phyloP scores from a whole-genome alignment of 1,139 yeast species.

The Candida buenavistaensis region DNA sequence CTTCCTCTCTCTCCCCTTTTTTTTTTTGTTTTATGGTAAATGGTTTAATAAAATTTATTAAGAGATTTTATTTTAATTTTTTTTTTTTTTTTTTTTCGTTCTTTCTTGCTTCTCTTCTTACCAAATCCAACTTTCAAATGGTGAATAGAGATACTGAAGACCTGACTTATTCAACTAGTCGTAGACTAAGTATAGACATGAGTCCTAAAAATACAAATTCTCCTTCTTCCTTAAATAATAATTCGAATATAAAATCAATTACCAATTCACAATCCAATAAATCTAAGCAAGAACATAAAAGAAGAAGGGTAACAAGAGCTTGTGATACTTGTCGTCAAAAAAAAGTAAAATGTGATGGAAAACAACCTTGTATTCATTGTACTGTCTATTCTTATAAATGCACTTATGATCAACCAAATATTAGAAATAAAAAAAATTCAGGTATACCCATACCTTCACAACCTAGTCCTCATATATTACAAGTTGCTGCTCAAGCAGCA shows the following conservation, averaged over 20 bases:
- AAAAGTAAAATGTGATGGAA: conserved; percentile 87
- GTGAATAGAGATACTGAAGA: no score
- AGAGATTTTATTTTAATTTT: no score
- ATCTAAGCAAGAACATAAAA: conserved; percentile 38
- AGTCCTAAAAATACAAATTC: no score
- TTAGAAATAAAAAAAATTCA: conserved; percentile 47
- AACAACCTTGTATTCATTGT: conserved; percentile 84
- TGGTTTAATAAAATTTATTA: no score
- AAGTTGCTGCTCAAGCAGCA: conserved; percentile 16
- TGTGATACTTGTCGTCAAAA: conserved; percentile 79
- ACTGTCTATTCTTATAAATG: conserved; percentile 82
- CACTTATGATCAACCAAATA: conserved; percentile 72
- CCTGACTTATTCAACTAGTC: no score
- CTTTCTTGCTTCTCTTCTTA: no score
- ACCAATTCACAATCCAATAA: not conserved
- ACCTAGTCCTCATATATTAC: conserved; percentile 16
- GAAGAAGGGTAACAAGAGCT: conserved; percentile 81
- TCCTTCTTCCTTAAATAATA: not conserved
- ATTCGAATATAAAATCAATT: conserved; percentile 1
- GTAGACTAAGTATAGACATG: no score
- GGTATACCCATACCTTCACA: conserved; percentile 34
- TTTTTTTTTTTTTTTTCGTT: no score
- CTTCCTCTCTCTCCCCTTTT: no score
- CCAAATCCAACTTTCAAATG: no score
- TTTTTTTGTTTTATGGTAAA: no score